Evolutionary conservation across 768 basidiomycete genomes (phyloP).

Genomic region (Tylopilus sp.): DNA sequence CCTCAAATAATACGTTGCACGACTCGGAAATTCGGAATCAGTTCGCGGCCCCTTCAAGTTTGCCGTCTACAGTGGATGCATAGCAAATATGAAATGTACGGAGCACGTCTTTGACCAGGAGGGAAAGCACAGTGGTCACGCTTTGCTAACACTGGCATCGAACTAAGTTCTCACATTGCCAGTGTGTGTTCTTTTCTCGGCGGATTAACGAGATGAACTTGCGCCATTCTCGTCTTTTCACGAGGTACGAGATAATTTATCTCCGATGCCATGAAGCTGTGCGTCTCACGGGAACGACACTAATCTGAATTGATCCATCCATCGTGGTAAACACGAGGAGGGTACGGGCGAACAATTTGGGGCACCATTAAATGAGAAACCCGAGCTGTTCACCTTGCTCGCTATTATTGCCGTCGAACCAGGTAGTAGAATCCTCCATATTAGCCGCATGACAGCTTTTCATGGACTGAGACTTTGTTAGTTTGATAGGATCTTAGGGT

Average conservation of each 20-base stretch:
- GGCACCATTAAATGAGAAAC: slow-evolving; percentile 8
- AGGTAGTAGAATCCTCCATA: slow-evolving; percentile 4
- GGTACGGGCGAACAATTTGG: slow-evolving; percentile 16
- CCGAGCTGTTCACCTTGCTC: slow-evolving; percentile 10
- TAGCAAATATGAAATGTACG: slow-evolving; percentile 13
- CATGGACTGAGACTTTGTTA: slow-evolving; percentile 3
- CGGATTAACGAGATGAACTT: slow-evolving; percentile 15
- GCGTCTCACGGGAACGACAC: slow-evolving; percentile 22
- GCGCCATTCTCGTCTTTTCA: slow-evolving; percentile 16
- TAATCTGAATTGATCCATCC: slow-evolving; percentile 15
- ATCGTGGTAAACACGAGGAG: slow-evolving; percentile 34
- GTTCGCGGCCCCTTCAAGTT: slow-evolving; percentile 8
- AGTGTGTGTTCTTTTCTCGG: slow-evolving; percentile 13
- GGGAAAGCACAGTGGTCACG: background rate
- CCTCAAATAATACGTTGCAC: slow-evolving; percentile 20
- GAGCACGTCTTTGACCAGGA: slow-evolving; percentile 6
- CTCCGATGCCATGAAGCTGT: slow-evolving; percentile 28
- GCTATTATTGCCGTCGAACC: slow-evolving; percentile 8
- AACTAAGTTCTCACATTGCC: too few species aligned
- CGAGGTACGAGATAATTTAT: slow-evolving; percentile 22
- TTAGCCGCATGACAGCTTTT: background rate
- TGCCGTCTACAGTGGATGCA: slow-evolving; percentile 8
- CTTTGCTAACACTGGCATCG: background rate
- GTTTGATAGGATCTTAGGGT: slow-evolving; percentile 14
- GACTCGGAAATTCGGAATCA: too few species aligned